These are phyloP conservation scores for Skeletonema tropicum DNA, from an alignment of 108 stramenopile genomes.

Conservation along the genomic window DNA sequence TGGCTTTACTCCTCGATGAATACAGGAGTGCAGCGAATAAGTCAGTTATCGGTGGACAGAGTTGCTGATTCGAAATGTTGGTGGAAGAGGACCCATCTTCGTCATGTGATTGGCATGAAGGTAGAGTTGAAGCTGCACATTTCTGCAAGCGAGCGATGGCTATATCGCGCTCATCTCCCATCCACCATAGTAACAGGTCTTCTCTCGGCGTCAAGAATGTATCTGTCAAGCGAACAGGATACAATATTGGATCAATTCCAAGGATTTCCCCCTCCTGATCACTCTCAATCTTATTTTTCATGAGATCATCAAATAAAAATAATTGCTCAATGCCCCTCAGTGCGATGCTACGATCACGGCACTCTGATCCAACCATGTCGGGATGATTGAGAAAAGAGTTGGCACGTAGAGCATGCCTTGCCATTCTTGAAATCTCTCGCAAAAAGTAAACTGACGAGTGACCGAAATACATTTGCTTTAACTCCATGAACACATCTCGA, in stretches of 20 bases:
- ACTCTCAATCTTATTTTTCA: conserved; percentile 12
- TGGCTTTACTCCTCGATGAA: conserved; percentile 65
- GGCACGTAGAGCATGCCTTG: conserved; percentile 62
- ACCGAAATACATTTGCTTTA: conserved; percentile 18
- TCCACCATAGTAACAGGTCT: conserved; percentile 71
- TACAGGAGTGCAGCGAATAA: conserved; percentile 71
- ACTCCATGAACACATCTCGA: conserved; percentile 9
- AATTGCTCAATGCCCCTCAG: conserved; percentile 72
- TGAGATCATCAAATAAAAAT: conserved; percentile 66
- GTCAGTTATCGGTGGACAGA: conserved; percentile 66
- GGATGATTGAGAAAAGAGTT: conserved; percentile 74
- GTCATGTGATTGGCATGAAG: no score
- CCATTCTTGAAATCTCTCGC: conserved; percentile 61
- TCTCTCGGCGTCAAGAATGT: conserved; percentile 57
- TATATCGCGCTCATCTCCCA: conserved; percentile 65
- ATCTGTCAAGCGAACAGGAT: conserved; percentile 52
- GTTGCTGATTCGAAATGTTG: conserved; percentile 21
- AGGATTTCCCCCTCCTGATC: background rate
- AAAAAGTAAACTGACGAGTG: conserved; percentile 45
- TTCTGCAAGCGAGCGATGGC: conserved; percentile 47
- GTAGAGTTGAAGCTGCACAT: conserved; percentile 62
- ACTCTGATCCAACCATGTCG: conserved; percentile 56
- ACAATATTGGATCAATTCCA: background rate
- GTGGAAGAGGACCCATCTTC: conserved; percentile 22
- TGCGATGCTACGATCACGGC: conserved; percentile 23